phyloP scores from a whole-genome alignment of 2,329 filamentous ascomycete genomes.

The Cryphonectria parasitica region DNA sequence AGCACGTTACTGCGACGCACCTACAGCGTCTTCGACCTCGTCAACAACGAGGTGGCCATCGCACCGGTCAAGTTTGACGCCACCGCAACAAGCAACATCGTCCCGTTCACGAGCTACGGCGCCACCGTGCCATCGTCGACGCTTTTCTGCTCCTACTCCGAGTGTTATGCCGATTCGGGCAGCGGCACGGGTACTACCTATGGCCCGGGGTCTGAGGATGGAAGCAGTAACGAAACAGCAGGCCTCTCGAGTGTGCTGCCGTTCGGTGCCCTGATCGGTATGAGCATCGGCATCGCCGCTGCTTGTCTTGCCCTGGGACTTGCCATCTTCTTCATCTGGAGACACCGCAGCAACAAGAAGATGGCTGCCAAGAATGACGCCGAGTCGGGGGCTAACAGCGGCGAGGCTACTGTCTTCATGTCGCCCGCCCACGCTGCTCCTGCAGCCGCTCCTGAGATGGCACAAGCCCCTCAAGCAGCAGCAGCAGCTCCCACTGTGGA shows the following conservation, averaged over 20 bases:
- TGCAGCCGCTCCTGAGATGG: constrained; percentile 14
- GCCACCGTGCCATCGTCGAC: constrained; percentile 36
- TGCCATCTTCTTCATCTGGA: constrained; percentile 21
- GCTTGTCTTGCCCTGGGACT: constrained; percentile 16
- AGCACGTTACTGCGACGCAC: constrained; percentile 36
- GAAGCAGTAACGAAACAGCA: not conserved
- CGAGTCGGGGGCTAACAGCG: constrained; percentile 13
- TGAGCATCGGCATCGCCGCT: constrained; percentile 21
- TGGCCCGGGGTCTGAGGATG: not conserved
- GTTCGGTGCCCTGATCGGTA: constrained; percentile 22
- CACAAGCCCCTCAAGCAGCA: constrained; percentile 3
- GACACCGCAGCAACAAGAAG: constrained; percentile 22
- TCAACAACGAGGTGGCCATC: constrained; percentile 39
- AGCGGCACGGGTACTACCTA: not conserved
- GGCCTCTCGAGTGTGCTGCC: constrained; percentile 8
- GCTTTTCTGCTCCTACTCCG: constrained; percentile 28
- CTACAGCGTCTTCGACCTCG: constrained; percentile 41
- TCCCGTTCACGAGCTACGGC: constrained; percentile 35
- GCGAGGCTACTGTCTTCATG: not conserved
- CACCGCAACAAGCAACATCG: constrained; percentile 31
- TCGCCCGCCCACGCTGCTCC: not conserved
- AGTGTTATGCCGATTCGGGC: constrained; percentile 14
- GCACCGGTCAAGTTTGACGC: constrained; percentile 36
- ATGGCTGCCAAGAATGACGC: not conserved
- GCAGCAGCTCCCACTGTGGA: not conserved